These are phyloP conservation scores for Penicillium verrucosum DNA, from an alignment of 2,329 filamentous ascomycete species.

Conservation along the genomic window DNA sequence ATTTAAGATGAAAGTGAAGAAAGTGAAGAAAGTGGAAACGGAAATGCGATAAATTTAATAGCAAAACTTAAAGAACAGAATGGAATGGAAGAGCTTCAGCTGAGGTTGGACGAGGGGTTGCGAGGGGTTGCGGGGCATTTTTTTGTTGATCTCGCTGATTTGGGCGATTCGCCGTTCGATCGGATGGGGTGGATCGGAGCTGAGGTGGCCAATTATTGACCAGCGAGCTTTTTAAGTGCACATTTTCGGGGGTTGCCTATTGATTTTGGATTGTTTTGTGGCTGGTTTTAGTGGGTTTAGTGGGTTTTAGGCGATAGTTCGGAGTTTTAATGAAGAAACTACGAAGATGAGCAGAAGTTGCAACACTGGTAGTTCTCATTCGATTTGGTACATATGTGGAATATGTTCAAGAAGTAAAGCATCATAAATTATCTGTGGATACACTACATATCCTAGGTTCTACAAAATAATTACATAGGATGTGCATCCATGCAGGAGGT, in stretches of 20 bases:
- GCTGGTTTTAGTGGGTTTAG: too few species aligned
- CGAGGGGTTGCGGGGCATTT: conserved; percentile 6
- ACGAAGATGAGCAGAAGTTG: neutral
- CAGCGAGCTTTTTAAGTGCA: neutral
- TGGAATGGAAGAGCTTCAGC: conserved; percentile 10
- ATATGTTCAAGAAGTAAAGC: too few species aligned
- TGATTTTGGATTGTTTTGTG: neutral
- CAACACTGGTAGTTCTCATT: neutral
- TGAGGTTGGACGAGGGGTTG: neutral
- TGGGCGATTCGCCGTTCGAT: neutral
- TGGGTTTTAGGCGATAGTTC: neutral
- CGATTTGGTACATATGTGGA: too few species aligned
- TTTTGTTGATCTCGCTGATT: neutral
- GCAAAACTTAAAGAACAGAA: neutral
- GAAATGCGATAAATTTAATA: neutral
- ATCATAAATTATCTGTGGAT: too few species aligned
- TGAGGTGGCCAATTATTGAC: neutral
- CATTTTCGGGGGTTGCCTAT: neutral
- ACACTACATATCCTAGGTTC: neutral
- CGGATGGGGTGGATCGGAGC: neutral
- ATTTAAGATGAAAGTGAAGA: neutral
- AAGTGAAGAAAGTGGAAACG: neutral
- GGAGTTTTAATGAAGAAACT: neutral
- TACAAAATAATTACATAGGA: neutral
- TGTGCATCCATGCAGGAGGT: too few species aligned